Percentiles rank a stretch among this genome's conserved stretches.
These are phyloP conservation scores for Tolypocladium guangdongense DNA, from an alignment of 2,329 filamentous ascomycete species.

Conservation along the genomic window DNA sequence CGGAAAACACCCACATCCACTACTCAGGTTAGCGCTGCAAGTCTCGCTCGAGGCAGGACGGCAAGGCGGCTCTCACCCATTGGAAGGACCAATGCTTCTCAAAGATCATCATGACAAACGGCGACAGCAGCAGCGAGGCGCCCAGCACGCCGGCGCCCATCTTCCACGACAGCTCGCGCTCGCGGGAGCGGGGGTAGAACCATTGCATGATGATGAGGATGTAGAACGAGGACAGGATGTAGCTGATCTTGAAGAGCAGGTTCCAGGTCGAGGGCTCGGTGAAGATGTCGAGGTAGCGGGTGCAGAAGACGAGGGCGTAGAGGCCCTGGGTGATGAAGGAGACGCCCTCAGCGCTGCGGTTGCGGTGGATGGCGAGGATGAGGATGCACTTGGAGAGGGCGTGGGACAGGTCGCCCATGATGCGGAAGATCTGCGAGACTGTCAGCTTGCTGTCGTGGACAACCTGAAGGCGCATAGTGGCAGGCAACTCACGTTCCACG, in stretches of 20 bases:
- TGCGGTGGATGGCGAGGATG: constrained; percentile 81
- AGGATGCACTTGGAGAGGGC: constrained; percentile 80
- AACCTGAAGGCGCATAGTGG: not conserved
- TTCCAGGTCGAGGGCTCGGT: constrained; percentile 51
- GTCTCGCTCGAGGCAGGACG: not conserved
- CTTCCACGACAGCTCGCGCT: constrained; percentile 90
- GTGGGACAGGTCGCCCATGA: constrained; percentile 77
- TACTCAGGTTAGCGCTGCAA: constrained; percentile 25
- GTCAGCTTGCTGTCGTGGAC: not conserved
- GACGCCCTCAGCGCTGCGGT: constrained; percentile 80
- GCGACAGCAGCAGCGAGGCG: constrained; percentile 56
- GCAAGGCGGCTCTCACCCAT: constrained; percentile 26
- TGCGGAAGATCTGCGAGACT: constrained; percentile 50
- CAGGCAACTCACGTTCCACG: constrained; percentile 26
- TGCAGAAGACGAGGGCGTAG: constrained; percentile 76
- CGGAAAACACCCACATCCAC: constrained; percentile 79
- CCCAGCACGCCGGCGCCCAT: constrained; percentile 60
- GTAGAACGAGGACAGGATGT: constrained; percentile 74
- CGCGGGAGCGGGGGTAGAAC: constrained; percentile 75
- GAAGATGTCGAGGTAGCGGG: constrained; percentile 81
- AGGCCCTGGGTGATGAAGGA: constrained; percentile 85
- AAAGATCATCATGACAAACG: constrained; percentile 63
- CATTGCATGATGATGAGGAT: constrained; percentile 82
- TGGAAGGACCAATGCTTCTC: constrained; percentile 37
- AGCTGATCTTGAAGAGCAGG: constrained; percentile 79